Evolutionary conservation across 129 eudicot genomes (phyloP), one percentile per base, ranked within the genome.

Genomic region (Flaveria linearis): DNA sequence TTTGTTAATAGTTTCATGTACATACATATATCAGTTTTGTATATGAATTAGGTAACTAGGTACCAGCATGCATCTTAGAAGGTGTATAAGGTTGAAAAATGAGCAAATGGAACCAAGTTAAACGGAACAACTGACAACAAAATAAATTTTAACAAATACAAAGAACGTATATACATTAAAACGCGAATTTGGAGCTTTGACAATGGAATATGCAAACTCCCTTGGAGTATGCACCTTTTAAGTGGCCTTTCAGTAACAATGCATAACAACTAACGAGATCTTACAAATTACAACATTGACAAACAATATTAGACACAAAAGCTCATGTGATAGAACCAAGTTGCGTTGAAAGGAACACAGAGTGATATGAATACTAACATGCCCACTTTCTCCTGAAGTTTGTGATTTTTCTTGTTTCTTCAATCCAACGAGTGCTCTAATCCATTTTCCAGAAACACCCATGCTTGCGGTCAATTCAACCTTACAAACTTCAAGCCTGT

Each of bases 381-480:
- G 85, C 68, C 84, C 97, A 76, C 82, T 81, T 56, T 88, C 90
- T 45, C 81, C 92, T 2, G 85, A 77, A 52, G 81, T 82, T 18
- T 78, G 86, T 65, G 94, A 82, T 69, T 84, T 93, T 42, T 93
- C 92, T 62, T 89, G 73, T 76, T 90, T 93, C 88, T 93, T 93
- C 46, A 82, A 74, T 18, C 98, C 97, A 80, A 93, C 78, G 76
- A 93, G 80, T 47, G 97, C 87, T 84, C 69, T 84, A 51, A 90
- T 77, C 98, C 98, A 93, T 78, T 88, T 93, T 70, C 85, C 90
- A 9, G 98, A 85, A 64, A 86, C 90, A 68, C 98, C 98, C 98
- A 93, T 93, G 71, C 43, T 64, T 68, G 68, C 36, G 4, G 12
- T 51, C 75, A 36, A 53, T 57, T 66, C 53, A 77, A 69, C 42